Conservation (phyloP, 192 early-diverging fungal genomes). For the Gonapodya sp. region DNA sequence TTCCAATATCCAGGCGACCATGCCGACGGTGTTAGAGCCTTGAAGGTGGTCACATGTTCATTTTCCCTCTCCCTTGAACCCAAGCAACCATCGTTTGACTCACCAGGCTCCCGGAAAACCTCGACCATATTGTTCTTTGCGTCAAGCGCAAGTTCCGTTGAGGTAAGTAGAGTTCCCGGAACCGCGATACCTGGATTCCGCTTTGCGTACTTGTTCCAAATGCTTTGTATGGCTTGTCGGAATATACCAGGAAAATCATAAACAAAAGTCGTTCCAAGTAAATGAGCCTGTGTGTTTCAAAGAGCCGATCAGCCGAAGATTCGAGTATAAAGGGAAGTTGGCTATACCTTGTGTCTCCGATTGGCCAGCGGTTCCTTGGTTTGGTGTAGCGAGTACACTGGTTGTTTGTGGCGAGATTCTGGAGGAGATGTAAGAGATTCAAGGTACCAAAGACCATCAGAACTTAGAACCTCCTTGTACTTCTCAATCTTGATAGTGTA, state of each 20-base stretch:
- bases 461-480: slow-evolving; percentile 83
- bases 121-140: slow-evolving; percentile 66
- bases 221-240: slow-evolving; percentile 69
- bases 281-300: slow-evolving; percentile 53
- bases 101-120: slow-evolving; percentile 69
- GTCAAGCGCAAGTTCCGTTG: slow-evolving; percentile 81
- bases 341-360: slow-evolving; percentile 68
- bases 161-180: slow-evolving; percentile 60
- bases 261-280: slow-evolving; percentile 96
- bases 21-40: slow-evolving; percentile 77
- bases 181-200: slow-evolving; percentile 17
- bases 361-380: slow-evolving; percentile 95
- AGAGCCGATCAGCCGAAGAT: neutral
- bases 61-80: neutral
- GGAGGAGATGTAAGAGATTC: slow-evolving; percentile 65
- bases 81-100: neutral
- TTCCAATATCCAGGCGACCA: slow-evolving; percentile 91
- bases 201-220: slow-evolving; percentile 50
- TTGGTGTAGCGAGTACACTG: slow-evolving; percentile 72
- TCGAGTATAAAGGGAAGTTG: neutral
- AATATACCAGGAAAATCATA: slow-evolving; percentile 99
- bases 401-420: slow-evolving; percentile 73
- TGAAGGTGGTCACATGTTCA: too few species aligned
- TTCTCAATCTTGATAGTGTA: slow-evolving; percentile 85
- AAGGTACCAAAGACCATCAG: slow-evolving; percentile 69